Evolutionary conservation across 2,329 filamentous ascomycete genomes (phyloP), one percentile per base, ranked within the genome.

Genomic region (Colletotrichum eleusines): DNA sequence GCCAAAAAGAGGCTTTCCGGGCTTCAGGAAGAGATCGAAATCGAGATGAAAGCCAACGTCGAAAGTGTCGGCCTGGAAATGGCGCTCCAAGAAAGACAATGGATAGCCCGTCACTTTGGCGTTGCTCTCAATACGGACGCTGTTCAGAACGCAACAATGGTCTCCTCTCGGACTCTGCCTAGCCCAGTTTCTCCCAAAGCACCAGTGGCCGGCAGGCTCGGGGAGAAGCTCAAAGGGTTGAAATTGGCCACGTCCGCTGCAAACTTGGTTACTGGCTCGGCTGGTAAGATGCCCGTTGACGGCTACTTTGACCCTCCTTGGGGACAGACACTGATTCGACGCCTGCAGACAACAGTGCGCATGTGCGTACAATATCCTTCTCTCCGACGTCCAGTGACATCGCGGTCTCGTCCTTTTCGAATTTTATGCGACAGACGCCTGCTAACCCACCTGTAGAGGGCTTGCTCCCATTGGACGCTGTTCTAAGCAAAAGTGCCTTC

Each of bases 21-120:
- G 73, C 83, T 97, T 58, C 89, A 94, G 62, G 86, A 86, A 69
- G 94, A 97, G 83, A 95, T 97, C 75, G 89, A 88, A 12, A 83
- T 84, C 9, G 94, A 97, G 82, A 87, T 91, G 77, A 87, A 87
- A 75, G 84, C 86, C 73, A 97, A 97, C 77, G 87, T 88, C 16
- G 94, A 97, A 81, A 92, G 94, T 26, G 89, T 97, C 23, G 94
- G 92, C 1, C 82, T 97, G 66, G 90, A 94, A 77, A 97, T 97
- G 91, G 94, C 92, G 0, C 79, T 93, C 58, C 89, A 94, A 69
- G 94, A 97, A 80, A 93, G 91, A 78, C 88, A 92, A 75, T 97
- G 94, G 94, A 94, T 97, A 63, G 88, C 94, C 76, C 85, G 90
- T 57, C 93, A 94, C 75, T 97, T 97, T 79, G 92, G 91, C 7